phyloP scores from a whole-genome alignment of 1,284 basidiomycete genomes.

The Ustilago bromivora region DNA sequence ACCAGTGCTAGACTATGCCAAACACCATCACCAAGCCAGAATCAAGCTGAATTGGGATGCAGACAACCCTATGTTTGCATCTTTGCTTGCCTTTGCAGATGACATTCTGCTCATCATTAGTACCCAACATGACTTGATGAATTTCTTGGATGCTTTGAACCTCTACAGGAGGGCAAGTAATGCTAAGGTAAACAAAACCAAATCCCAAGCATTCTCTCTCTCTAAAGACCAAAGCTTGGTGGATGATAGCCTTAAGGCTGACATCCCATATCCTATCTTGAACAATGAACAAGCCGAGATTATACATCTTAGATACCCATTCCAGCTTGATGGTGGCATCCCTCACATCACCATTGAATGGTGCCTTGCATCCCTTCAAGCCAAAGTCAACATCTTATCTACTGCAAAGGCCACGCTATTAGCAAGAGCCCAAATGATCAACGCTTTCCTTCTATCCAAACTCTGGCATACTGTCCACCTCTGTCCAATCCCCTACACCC shows the following conservation, averaged over 20 bases:
- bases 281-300: background rate
- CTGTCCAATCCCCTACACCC: background rate
- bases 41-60: background rate
- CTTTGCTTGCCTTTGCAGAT: background rate
- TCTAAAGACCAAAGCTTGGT: too few relatives aligned
- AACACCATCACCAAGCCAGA: background rate
- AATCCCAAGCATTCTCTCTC: conserved; percentile 2
- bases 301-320: background rate
- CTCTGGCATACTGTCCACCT: background rate
- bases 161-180: background rate
- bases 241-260: too few relatives aligned
- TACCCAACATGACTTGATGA: background rate
- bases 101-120: background rate
- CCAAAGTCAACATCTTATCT: background rate
- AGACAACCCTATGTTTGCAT: background rate
- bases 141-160: background rate
- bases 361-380: background rate
- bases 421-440: background rate
- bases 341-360: background rate
- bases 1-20: background rate
- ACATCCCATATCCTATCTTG: background rate
- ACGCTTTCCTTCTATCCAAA: background rate
- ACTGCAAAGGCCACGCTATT: background rate
- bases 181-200: background rate
- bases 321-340: background rate